A percentile compares a stretch with the other conserved stretches of the same genome.
phyloP scores from a whole-genome alignment of 352 stramenopile genomes.

The Globisporangium okanoganense region DNA sequence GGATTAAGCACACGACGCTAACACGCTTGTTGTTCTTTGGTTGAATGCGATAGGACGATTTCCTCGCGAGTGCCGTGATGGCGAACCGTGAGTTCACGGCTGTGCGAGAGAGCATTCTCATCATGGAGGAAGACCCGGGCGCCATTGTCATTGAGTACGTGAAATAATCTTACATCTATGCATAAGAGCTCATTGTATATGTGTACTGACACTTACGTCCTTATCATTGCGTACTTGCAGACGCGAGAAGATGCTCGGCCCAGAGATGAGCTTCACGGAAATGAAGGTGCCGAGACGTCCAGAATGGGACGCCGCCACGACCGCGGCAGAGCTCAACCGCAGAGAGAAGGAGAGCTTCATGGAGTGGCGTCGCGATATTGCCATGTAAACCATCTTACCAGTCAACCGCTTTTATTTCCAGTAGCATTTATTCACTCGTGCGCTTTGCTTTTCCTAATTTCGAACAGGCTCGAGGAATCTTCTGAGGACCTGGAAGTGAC shows the following conservation, averaged over 20 bases:
- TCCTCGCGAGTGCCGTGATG: conserved; percentile 89
- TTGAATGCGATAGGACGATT: conserved; percentile 72
- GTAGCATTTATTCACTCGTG: not conserved
- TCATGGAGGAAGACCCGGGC: conserved; percentile 63
- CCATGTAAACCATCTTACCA: conserved; percentile 43
- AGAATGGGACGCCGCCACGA: conserved; percentile 94
- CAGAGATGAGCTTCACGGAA: conserved; percentile 91
- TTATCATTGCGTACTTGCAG: conserved; percentile 20
- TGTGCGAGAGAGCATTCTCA: conserved; percentile 85
- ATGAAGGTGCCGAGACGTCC: conserved; percentile 96
- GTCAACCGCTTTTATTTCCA: not conserved
- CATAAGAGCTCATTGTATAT: not conserved
- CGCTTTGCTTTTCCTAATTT: not conserved
- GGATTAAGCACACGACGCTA: not conserved
- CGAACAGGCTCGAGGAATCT: conserved; percentile 61
- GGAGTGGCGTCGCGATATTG: conserved; percentile 96
- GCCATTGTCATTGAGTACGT: conserved; percentile 64
- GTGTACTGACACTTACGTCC: not conserved
- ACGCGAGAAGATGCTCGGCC: conserved; percentile 44
- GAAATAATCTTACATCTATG: too few relatives aligned
- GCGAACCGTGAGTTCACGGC: conserved; percentile 91
- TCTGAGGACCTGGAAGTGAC: conserved; percentile 90
- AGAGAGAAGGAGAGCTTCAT: conserved; percentile 98
- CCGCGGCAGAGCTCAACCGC: conserved; percentile 92
- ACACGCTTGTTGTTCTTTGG: not conserved